Conservation (phyloP, 805 yeast genomes). For the Metschnikowia henanensis region DNA sequence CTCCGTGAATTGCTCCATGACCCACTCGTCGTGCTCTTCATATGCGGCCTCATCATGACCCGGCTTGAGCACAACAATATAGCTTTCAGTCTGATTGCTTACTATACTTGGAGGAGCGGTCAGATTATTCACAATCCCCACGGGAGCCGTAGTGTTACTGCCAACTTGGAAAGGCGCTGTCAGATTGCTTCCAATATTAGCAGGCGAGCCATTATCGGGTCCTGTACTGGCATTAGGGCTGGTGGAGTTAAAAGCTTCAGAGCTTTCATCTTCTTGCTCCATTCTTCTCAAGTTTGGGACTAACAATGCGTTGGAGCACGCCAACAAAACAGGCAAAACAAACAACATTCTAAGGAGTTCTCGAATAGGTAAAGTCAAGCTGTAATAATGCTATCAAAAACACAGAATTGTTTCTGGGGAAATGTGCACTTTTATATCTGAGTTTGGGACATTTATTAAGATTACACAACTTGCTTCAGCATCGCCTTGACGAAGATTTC, state of each 20-base stretch:
- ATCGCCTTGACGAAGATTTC: neutral
- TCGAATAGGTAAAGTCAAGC: too few relatives aligned
- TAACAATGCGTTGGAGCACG: conserved; percentile 5
- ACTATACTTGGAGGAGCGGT: neutral
- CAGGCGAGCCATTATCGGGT: too few relatives aligned
- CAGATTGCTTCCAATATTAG: too few relatives aligned
- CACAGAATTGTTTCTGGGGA: too few relatives aligned
- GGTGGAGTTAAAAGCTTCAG: neutral
- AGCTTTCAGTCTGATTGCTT: neutral
- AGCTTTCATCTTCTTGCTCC: neutral
- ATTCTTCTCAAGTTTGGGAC: conserved; percentile 1
- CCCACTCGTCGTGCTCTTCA: conserved; percentile 17
- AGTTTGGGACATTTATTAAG: too few relatives aligned
- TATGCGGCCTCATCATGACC: conserved; percentile 9
- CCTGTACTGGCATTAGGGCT: too few relatives aligned
- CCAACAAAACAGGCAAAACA: conserved; percentile 4
- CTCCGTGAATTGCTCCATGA: conserved; percentile 4
- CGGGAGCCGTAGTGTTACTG: neutral
- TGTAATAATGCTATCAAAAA: too few relatives aligned
- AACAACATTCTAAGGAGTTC: neutral
- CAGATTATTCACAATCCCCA: neutral
- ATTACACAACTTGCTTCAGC: too few relatives aligned
- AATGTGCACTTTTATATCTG: neutral
- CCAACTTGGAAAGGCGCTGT: too few relatives aligned
- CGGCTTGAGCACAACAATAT: conserved; percentile 19